Conservation (phyloP, 1,284 basidiomycete genomes). For the Cryptococcus neoformans region DNA sequence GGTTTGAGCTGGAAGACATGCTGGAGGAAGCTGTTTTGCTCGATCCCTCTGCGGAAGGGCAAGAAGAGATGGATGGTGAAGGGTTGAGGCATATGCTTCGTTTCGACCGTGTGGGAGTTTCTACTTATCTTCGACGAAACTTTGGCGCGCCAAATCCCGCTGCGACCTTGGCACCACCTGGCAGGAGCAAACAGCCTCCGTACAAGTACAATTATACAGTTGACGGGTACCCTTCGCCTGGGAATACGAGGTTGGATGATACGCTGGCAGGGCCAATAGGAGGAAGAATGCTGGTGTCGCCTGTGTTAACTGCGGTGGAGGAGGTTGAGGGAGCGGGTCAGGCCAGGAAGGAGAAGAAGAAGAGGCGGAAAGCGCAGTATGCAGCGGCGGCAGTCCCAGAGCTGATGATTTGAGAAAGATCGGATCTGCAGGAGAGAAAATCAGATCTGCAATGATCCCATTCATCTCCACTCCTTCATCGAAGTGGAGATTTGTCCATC, state of each 20-base stretch:
- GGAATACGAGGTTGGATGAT: constrained; percentile 7
- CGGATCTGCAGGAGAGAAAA: too few relatives aligned
- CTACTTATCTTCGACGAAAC: constrained; percentile 39
- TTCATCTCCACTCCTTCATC: too few relatives aligned
- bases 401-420: constrained; percentile 2
- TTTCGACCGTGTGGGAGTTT: constrained; percentile 44
- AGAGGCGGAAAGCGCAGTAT: background rate
- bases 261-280: constrained; percentile 18
- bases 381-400: background rate
- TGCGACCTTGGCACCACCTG: background rate
- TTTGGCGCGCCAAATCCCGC: constrained; percentile 14
- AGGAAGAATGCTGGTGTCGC: constrained; percentile 14
- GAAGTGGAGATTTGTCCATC: too few relatives aligned
- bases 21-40: constrained; percentile 23
- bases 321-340: background rate
- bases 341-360: constrained; percentile 6
- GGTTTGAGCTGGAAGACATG: constrained; percentile 43
- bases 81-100: constrained; percentile 35
- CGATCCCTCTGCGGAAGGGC: constrained; percentile 9
- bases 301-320: constrained; percentile 9
- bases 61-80: constrained; percentile 11
- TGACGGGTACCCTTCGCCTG: constrained; percentile 1
- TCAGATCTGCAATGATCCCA: too few relatives aligned
- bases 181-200: background rate
- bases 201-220: background rate